Conservation (phyloP, 108 stramenopile species). For the Pseudonitzschia pungens region DNA sequence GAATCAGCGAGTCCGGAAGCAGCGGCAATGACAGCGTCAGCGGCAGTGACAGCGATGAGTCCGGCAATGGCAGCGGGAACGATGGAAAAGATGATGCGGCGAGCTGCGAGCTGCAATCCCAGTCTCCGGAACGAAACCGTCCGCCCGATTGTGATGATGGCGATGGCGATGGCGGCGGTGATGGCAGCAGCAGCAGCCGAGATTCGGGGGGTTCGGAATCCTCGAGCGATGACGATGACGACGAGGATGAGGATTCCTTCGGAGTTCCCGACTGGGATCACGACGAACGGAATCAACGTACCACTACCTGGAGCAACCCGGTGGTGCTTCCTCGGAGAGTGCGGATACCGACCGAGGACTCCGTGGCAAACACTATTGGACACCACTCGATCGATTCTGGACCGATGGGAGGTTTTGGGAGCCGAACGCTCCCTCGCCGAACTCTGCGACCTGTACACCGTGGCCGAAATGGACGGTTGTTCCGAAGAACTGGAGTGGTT, state of each 20-base stretch:
- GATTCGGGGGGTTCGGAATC: not conserved
- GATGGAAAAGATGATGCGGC: too few species aligned
- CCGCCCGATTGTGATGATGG: too few species aligned
- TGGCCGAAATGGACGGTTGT: conserved; percentile 13
- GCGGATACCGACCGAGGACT: not conserved
- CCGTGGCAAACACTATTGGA: not conserved
- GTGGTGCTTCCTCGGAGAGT: not conserved
- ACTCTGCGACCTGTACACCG: not conserved
- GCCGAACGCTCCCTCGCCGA: not conserved
- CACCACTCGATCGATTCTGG: not conserved
- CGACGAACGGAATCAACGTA: not conserved
- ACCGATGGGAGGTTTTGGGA: not conserved
- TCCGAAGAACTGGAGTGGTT: conserved; percentile 15
- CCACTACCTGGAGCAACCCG: conserved; percentile 9
- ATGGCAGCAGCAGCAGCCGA: not conserved
- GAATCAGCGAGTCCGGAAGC: not conserved
- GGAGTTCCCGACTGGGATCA: conserved; percentile 12
- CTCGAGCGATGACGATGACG: not conserved
- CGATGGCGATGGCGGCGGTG: too few species aligned
- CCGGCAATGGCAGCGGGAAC: not conserved
- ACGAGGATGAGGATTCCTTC: too few species aligned
- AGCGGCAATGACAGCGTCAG: not conserved
- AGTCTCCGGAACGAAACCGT: too few species aligned
- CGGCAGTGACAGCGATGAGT: not conserved
- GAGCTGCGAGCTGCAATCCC: too few species aligned